Evolutionary conservation across 257 asterid genomes (phyloP).

Genomic region (Fraxinus anomala): DNA sequence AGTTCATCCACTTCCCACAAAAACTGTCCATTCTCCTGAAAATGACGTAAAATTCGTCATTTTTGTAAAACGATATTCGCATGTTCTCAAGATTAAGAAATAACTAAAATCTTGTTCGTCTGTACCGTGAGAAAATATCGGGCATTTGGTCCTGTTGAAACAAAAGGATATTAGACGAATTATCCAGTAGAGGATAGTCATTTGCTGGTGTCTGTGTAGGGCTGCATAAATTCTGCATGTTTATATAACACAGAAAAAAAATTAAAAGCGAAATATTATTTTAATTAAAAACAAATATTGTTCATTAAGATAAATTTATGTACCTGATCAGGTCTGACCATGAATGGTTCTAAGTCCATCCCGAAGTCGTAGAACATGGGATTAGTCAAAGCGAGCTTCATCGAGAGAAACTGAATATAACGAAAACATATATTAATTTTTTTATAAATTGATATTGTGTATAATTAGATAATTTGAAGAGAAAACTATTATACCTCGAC

Average conservation of each 20-base stretch:
- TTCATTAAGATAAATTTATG: background rate
- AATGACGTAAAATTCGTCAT: conserved; percentile 20
- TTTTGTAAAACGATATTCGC: background rate
- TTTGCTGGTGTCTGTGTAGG: conserved; percentile 23
- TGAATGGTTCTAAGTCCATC: conserved; percentile 65
- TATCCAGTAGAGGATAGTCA: conserved; percentile 34
- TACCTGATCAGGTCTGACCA: conserved; percentile 70
- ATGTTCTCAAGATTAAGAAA: background rate
- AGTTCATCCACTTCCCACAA: conserved; percentile 48
- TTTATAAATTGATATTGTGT: background rate
- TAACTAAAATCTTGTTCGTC: background rate
- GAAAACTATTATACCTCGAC: conserved; percentile 56
- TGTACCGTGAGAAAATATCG: conserved; percentile 15
- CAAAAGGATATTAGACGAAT: conserved; percentile 27
- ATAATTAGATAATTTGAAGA: background rate
- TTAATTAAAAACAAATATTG: background rate
- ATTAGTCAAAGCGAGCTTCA: conserved; percentile 78
- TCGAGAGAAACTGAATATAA: conserved; percentile 71
- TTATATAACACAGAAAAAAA: background rate
- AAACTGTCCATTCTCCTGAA: conserved; percentile 47
- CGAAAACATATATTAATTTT: background rate
- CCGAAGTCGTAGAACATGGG: conserved; percentile 72
- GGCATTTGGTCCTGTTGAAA: conserved; percentile 30
- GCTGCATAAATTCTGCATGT: conserved; percentile 33
- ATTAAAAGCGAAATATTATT: background rate